Conservation (phyloP, 345 rosid genomes). For the Psidium guajava region DNA sequence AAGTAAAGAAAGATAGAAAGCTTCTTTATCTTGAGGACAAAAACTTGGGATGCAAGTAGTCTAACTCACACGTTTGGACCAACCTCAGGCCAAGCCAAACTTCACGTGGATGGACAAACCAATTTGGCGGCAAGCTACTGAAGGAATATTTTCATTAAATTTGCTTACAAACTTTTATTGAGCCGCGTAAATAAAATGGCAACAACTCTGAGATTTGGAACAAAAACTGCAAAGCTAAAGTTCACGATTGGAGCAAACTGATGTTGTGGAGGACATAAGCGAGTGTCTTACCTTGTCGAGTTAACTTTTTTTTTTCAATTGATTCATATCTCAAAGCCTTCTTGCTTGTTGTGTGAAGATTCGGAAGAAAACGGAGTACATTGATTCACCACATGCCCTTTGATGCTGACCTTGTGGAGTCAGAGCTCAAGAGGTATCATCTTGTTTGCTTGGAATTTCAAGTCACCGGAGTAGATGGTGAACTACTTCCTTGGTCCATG, state of each 20-base stretch:
- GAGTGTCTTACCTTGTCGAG: background rate
- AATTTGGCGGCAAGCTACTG: background rate
- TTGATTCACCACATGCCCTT: background rate
- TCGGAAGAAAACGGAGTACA: background rate
- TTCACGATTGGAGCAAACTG: background rate
- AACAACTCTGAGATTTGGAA: background rate
- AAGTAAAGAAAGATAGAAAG: background rate
- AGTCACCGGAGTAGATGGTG: background rate
- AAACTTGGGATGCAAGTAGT: background rate
- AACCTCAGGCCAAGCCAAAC: background rate
- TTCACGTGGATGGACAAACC: background rate
- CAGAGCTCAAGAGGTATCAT: background rate
- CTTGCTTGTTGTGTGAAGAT: background rate
- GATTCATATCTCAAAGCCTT: background rate
- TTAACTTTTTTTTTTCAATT: background rate
- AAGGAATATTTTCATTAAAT: background rate
- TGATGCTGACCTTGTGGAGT: no score
- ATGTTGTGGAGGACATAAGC: background rate
- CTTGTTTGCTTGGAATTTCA: background rate
- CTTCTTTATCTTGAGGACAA: background rate
- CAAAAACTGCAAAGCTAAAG: background rate
- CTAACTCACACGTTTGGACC: background rate
- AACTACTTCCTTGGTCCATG: background rate
- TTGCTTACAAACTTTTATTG: background rate
- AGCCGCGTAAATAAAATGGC: background rate